phyloP scores from a whole-genome alignment of 768 basidiomycete species.

The Kwoniella pini region DNA sequence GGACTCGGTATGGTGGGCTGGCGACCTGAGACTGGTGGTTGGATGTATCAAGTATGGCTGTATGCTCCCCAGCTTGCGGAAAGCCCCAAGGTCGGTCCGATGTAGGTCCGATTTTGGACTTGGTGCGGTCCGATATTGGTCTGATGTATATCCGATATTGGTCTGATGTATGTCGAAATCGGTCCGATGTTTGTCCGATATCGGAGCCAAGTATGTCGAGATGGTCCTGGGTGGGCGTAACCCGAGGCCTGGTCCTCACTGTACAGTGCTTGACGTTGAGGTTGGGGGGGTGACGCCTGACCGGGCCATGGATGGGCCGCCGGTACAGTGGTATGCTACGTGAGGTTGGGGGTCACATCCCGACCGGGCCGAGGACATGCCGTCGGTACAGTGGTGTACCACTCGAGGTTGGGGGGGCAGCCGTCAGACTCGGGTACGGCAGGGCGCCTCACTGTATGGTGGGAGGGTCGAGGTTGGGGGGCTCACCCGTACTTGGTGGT shows the following conservation, averaged over 20 bases:
- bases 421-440: too few relatives aligned
- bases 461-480: slow-evolving; percentile 1
- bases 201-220: too few relatives aligned
- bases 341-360: too few relatives aligned
- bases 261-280: neutral
- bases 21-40: neutral
- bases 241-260: neutral
- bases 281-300: neutral
- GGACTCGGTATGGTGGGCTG: neutral
- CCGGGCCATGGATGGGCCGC: neutral
- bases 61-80: too few relatives aligned
- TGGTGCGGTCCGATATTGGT: too few relatives aligned
- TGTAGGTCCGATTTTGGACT: too few relatives aligned
- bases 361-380: too few relatives aligned
- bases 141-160: too few relatives aligned
- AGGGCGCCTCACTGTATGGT: neutral
- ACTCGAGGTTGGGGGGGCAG: neutral
- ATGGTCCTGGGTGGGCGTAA: neutral
- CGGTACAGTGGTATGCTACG: too few relatives aligned
- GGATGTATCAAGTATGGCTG: neutral
- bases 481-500: neutral
- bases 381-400: neutral
- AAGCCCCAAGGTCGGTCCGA: too few relatives aligned
- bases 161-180: too few relatives aligned
- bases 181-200: neutral